These are phyloP conservation scores for Albugo candida DNA, from an alignment of 352 stramenopile genomes.

Conservation along the genomic window DNA sequence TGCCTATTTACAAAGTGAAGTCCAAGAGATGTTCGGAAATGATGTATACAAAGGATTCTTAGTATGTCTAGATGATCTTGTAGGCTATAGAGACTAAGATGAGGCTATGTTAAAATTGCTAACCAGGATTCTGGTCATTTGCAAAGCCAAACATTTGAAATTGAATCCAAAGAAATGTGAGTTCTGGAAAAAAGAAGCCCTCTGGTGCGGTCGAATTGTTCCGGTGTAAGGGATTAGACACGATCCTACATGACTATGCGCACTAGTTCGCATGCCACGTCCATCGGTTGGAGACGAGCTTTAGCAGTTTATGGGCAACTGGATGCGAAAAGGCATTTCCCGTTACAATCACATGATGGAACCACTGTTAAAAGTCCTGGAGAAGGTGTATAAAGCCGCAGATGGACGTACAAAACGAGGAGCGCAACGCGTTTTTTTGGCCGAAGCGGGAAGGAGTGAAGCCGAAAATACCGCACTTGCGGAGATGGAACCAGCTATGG, in stretches of 20 bases:
- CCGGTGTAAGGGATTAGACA: slow-evolving; percentile 1
- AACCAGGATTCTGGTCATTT: background rate
- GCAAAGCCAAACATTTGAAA: background rate
- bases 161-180: slow-evolving; percentile 1
- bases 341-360: slow-evolving; percentile 4
- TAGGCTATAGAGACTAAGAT: background rate
- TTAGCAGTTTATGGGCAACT: slow-evolving; percentile 14
- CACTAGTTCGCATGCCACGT: background rate
- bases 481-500: background rate
- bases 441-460: too few relatives aligned
- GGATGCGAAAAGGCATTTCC: slow-evolving; percentile 16
- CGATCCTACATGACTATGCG: slow-evolving; percentile 2
- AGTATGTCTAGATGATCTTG: background rate
- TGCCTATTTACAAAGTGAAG: slow-evolving; percentile 4
- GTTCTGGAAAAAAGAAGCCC: background rate
- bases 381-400: background rate
- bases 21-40: background rate
- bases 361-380: slow-evolving; percentile 4
- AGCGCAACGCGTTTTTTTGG: background rate
- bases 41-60: background rate
- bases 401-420: slow-evolving; percentile 1
- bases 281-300: slow-evolving; percentile 6
- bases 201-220: background rate
- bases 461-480: background rate
- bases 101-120: background rate